phyloP scores from a whole-genome alignment of 2,329 filamentous ascomycete species.

The Claviceps pusilla region DNA sequence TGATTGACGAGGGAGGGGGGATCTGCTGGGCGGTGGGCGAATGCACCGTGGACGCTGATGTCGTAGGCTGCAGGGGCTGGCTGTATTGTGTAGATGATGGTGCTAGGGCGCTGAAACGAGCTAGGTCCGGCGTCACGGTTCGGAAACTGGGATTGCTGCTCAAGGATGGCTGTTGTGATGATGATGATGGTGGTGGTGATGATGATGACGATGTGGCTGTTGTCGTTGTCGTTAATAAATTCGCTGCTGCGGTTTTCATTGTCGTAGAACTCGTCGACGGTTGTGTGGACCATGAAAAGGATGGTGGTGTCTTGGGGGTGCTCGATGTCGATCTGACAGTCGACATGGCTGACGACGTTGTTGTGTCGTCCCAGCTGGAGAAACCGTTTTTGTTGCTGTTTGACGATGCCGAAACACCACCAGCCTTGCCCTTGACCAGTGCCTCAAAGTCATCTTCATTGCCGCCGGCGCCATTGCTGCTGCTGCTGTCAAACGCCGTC shows the following conservation, averaged over 20 bases:
- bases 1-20: constrained; percentile 23
- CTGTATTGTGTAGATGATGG: constrained; percentile 49
- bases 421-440: constrained; percentile 58
- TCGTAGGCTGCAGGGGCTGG: constrained; percentile 38
- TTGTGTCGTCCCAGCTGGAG: constrained; percentile 33
- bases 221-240: background rate
- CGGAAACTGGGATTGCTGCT: constrained; percentile 27
- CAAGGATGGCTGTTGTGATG: constrained; percentile 12
- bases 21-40: constrained; percentile 10
- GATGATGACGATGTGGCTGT: background rate
- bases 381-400: constrained; percentile 28
- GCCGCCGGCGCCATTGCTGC: constrained; percentile 28
- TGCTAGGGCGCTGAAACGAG: constrained; percentile 37
- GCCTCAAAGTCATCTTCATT: constrained; percentile 69
- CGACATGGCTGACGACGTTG: constrained; percentile 18
- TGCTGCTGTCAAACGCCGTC: constrained; percentile 31
- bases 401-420: constrained; percentile 18
- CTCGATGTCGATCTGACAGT: constrained; percentile 20
- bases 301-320: constrained; percentile 29
- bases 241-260: background rate
- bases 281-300: constrained; percentile 52
- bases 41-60: constrained; percentile 14
- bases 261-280: constrained; percentile 22
- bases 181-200: background rate
- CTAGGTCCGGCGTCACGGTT: constrained; percentile 45